phyloP scores from a whole-genome alignment of 2,329 filamentous ascomycete genomes.

The Trichoderma oligosporum region DNA sequence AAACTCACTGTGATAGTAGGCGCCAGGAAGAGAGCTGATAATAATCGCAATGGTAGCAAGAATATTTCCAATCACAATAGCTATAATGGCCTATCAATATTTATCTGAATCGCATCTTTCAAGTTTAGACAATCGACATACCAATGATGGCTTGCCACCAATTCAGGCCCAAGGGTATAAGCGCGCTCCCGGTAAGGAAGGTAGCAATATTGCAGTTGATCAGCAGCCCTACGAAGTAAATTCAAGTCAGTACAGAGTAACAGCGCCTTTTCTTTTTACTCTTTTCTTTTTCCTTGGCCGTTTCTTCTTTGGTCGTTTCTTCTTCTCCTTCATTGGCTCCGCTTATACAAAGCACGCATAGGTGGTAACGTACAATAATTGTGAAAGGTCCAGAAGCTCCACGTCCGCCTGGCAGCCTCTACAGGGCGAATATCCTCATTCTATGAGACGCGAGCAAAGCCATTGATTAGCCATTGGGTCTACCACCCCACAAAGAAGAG shows the following conservation, averaged over 20 bases:
- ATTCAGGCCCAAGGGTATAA: slow-evolving; percentile 39
- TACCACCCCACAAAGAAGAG: too few relatives aligned
- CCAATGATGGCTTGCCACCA: slow-evolving; percentile 44
- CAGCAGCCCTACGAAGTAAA: slow-evolving; percentile 37
- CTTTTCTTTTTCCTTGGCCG: too few relatives aligned
- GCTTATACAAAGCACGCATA: background rate
- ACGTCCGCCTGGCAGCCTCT: slow-evolving; percentile 41
- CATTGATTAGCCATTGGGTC: background rate
- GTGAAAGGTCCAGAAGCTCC: slow-evolving; percentile 41
- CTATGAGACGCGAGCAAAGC: slow-evolving; percentile 22
- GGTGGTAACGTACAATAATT: slow-evolving; percentile 39
- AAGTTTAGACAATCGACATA: slow-evolving; percentile 21
- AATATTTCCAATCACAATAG: slow-evolving; percentile 38
- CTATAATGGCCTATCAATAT: slow-evolving; percentile 18
- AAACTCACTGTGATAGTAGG: slow-evolving; percentile 39
- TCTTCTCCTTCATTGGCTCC: too few relatives aligned
- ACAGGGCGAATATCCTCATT: slow-evolving; percentile 51
- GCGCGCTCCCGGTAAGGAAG: slow-evolving; percentile 40
- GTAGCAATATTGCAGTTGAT: slow-evolving; percentile 45
- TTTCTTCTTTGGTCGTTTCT: too few relatives aligned
- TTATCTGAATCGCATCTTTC: background rate
- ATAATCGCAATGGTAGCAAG: slow-evolving; percentile 40
- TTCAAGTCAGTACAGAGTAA: background rate
- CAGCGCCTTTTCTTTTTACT: background rate
- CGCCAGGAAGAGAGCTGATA: slow-evolving; percentile 42